Evolutionary conservation across 495 filamentous ascomycete species (phyloP).

Genomic region (Neurospora sp.): DNA sequence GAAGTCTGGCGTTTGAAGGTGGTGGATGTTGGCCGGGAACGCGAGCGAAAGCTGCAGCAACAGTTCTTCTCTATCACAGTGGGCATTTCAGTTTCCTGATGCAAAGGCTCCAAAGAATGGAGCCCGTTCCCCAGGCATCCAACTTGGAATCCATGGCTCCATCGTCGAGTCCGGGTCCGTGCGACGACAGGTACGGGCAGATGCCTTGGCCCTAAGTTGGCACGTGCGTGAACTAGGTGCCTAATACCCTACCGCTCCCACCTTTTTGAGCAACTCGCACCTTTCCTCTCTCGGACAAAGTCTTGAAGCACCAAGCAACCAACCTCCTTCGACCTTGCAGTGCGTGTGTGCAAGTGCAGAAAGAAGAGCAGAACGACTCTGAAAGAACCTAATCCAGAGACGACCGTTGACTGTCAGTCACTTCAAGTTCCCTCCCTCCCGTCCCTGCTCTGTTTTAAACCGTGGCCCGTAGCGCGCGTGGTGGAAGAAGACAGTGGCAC

Average conservation of each 20-base stretch:
- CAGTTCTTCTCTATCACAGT: background rate
- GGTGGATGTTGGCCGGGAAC: background rate
- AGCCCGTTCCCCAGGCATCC: background rate
- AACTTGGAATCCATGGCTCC: background rate
- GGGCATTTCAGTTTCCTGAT: background rate
- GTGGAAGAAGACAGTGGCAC: conserved; percentile 19
- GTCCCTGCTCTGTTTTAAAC: background rate
- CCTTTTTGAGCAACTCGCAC: background rate
- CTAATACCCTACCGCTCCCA: background rate
- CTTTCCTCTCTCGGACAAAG: background rate
- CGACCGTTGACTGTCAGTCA: background rate
- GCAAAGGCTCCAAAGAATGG: background rate
- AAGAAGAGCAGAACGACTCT: background rate
- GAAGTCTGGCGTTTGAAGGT: background rate
- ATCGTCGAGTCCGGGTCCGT: background rate
- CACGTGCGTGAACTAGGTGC: background rate
- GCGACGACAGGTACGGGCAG: background rate
- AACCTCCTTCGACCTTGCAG: background rate
- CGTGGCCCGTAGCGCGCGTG: conserved; percentile 33
- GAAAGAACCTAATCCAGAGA: background rate
- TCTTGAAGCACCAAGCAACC: background rate
- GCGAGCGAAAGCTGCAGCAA: background rate
- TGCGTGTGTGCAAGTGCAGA: background rate
- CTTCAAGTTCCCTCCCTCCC: background rate
- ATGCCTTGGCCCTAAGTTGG: background rate